These are phyloP conservation scores for Colletotrichum agaves DNA, from an alignment of 2,329 filamentous ascomycete species.

Conservation along the genomic window DNA sequence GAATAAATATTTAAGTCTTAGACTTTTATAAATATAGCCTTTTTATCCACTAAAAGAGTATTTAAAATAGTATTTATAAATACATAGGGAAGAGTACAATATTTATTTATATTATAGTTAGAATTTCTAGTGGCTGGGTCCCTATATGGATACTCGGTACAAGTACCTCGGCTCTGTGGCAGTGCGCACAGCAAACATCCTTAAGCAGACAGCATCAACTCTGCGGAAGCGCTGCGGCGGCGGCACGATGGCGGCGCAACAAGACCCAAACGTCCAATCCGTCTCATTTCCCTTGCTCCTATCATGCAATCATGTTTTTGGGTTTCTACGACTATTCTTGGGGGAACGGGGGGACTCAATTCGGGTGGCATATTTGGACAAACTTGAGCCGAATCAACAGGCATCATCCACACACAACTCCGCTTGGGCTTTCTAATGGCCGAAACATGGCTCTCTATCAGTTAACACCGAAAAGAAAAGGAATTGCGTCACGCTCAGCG, in stretches of 20 bases:
- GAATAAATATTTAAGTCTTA: no score
- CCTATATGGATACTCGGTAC: no score
- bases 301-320: constrained; percentile 4
- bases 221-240: neutral
- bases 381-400: constrained; percentile 30
- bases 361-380: constrained; percentile 11
- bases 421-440: neutral
- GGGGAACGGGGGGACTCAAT: constrained; percentile 10
- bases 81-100: no score
- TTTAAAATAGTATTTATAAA: no score
- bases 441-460: neutral
- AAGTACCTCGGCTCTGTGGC: no score
- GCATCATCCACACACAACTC: constrained; percentile 20
- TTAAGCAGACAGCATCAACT: neutral
- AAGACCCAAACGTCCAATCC: neutral
- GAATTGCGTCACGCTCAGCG: neutral
- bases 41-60: no score
- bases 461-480: constrained; percentile 3
- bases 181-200: no score
- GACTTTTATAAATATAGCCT: no score
- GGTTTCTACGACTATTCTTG: neutral
- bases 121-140: no score
- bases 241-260: neutral
- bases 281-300: constrained; percentile 1
- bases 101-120: no score